Percentiles rank a stretch among this genome's conserved stretches.
Evolutionary conservation across 768 basidiomycete genomes (phyloP).

Genomic region (Nidula microcarpa): DNA sequence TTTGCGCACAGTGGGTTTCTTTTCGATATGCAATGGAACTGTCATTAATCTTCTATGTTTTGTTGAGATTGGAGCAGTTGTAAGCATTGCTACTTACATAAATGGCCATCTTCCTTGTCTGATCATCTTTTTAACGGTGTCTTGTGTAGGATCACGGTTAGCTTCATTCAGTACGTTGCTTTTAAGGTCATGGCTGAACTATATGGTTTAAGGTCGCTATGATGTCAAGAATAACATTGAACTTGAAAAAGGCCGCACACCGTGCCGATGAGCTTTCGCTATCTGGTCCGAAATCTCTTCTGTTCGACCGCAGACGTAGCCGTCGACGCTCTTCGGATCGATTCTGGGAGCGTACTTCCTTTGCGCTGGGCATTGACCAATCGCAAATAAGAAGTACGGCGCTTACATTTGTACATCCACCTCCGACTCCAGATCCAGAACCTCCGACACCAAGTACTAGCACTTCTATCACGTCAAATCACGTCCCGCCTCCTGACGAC

Average conservation of each 20-base stretch:
- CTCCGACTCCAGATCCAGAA: too few species aligned
- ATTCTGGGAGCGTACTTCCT: too few species aligned
- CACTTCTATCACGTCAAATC: too few species aligned
- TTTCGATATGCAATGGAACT: background rate
- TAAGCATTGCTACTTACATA: background rate
- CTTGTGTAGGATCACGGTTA: background rate
- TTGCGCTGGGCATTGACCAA: too few species aligned
- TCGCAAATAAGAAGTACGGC: too few species aligned
- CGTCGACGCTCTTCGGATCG: too few species aligned
- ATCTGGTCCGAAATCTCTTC: background rate
- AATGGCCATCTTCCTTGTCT: too few species aligned
- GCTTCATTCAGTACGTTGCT: constrained; percentile 1
- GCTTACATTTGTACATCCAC: too few species aligned
- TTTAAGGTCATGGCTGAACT: background rate
- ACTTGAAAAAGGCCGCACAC: constrained; percentile 5
- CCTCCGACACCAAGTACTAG: too few species aligned
- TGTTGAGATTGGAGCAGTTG: background rate
- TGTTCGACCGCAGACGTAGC: background rate
- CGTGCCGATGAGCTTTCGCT: background rate
- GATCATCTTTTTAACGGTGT: too few species aligned
- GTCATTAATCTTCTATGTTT: too few species aligned
- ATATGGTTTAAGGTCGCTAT: constrained; percentile 12
- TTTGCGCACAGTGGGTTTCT: constrained; percentile 23
- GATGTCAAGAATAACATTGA: constrained; percentile 21
- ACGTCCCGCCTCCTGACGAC: too few species aligned